These are phyloP conservation scores for Kuraishia borneana DNA, from an alignment of 805 yeast species.

Conservation along the genomic window DNA sequence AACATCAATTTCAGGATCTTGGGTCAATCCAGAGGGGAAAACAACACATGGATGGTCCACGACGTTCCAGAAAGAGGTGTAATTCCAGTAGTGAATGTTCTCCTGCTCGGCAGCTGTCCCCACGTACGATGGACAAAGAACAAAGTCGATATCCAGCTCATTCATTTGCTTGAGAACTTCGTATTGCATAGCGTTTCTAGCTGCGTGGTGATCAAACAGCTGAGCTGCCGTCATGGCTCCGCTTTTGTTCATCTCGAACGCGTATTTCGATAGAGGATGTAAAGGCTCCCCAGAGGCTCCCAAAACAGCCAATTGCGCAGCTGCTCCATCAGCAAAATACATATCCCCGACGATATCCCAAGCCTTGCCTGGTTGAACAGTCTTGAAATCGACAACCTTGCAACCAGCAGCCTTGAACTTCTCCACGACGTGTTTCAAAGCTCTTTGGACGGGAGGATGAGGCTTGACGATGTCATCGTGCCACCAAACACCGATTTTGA, in stretches of 20 bases:
- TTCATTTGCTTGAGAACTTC: conserved; percentile 43
- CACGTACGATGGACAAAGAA: conserved; percentile 56
- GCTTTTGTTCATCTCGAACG: conserved; percentile 46
- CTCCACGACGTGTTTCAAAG: conserved; percentile 32
- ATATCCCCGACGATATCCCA: conserved; percentile 36
- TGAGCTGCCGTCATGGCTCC: conserved; percentile 33
- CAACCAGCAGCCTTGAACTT: conserved; percentile 45
- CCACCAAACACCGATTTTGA: conserved; percentile 40
- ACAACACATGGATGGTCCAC: conserved; percentile 55
- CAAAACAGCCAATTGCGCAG: conserved; percentile 37
- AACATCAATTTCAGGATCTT: conserved; percentile 37
- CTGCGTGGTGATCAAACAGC: conserved; percentile 39
- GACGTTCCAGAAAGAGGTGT: conserved; percentile 57
- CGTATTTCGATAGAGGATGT: conserved; percentile 52
- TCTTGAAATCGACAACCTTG: conserved; percentile 37
- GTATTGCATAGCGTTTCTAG: conserved; percentile 47
- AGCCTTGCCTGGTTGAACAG: conserved; percentile 35
- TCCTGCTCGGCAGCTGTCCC: conserved; percentile 64
- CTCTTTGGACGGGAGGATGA: conserved; percentile 43
- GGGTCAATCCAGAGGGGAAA: conserved; percentile 44
- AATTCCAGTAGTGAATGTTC: conserved; percentile 52
- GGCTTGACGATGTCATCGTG: conserved; percentile 48
- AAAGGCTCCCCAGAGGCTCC: conserved; percentile 64
- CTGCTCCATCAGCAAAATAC: conserved; percentile 62
- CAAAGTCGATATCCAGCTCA: conserved; percentile 46